Percentiles rank a stretch among this genome's conserved stretches.
These are phyloP conservation scores for Penicillium digitatum DNA, from an alignment of 2,329 filamentous ascomycete species.

Conservation along the genomic window DNA sequence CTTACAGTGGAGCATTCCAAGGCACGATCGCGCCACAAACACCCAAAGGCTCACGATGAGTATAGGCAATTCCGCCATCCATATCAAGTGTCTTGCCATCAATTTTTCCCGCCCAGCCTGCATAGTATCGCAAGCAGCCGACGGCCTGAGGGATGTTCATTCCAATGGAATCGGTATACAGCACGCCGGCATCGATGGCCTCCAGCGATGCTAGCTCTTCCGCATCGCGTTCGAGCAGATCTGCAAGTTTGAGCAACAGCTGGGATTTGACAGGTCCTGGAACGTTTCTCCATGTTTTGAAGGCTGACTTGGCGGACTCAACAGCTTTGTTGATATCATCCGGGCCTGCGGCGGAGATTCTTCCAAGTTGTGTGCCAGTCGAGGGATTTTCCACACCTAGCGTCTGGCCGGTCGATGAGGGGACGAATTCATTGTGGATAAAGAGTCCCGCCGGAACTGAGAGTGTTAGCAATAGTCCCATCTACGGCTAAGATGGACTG, in stretches of 20 bases:
- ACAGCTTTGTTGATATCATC: slow-evolving; percentile 28
- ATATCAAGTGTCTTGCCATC: slow-evolving; percentile 26
- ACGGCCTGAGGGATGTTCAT: slow-evolving; percentile 25
- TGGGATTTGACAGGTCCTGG: slow-evolving; percentile 16
- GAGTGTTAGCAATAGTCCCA: neutral
- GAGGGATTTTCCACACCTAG: slow-evolving; percentile 26
- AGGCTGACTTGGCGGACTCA: slow-evolving; percentile 16
- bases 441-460: slow-evolving; percentile 28
- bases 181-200: slow-evolving; percentile 25
- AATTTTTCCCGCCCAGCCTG: slow-evolving; percentile 31
- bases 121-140: slow-evolving; percentile 27
- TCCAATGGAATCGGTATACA: slow-evolving; percentile 22
- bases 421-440: slow-evolving; percentile 28
- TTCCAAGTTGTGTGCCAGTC: slow-evolving; percentile 21
- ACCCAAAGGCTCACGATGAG: slow-evolving; percentile 27
- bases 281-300: slow-evolving; percentile 25
- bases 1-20: slow-evolving; percentile 31
- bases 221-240: slow-evolving; percentile 27
- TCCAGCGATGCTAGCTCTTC: slow-evolving; percentile 27
- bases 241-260: slow-evolving; percentile 26
- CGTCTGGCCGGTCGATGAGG: slow-evolving; percentile 18
- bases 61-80: slow-evolving; percentile 24
- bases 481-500: neutral
- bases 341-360: slow-evolving; percentile 21
- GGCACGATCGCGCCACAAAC: slow-evolving; percentile 31